Evolutionary conservation across 257 asterid genomes (phyloP), one percentile per base, ranked within the genome.

Genomic region (Plantago ovata): DNA sequence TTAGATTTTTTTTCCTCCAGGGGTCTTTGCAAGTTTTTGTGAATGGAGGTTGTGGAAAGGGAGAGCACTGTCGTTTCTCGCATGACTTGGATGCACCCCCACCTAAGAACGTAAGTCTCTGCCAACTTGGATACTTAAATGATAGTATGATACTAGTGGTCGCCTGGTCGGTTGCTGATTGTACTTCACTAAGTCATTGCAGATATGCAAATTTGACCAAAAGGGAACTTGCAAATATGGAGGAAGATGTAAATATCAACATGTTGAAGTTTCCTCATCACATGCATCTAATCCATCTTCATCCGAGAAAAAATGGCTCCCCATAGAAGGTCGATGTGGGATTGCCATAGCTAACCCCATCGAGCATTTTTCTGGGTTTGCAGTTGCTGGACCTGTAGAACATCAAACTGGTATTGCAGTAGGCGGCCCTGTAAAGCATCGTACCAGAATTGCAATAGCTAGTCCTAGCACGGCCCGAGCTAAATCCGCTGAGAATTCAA

Each of bases 41-140:
- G n/a, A 95, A 84, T 49, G 95, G 96, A 61, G 95, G 95, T 65
- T 92, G 98, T 70, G 75, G 86, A 56, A 92, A 88, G 69, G 98
- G 98, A 68, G 98, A 85, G 47, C 83, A 79, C 53, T 92, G 98
- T 51, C 95, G 84, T 69, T 92, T 81, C 73, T 84, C 95, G 6
- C 98, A 92, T 81, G 94, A 92, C 36, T 28, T 28, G 66, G 84
- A 90, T 87, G 86, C 75, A 56, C 83, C 75, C 66, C 86, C 95
- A 0, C 71, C 89, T 20, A 82, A 82, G 67, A 86, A 53, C 44
- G 75, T 70, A 58, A 63, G 46, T 52, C 43, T 58, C 56, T 51
- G 10, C 28, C 42, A 13, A 57, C 60, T 69, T 50, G 38, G 20
- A 24, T 3, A 8, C 3, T 28, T 6, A 28, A 28, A 38, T 55